Conservation (phyloP, 1,284 basidiomycete genomes). For the Inonotus obliquus region DNA sequence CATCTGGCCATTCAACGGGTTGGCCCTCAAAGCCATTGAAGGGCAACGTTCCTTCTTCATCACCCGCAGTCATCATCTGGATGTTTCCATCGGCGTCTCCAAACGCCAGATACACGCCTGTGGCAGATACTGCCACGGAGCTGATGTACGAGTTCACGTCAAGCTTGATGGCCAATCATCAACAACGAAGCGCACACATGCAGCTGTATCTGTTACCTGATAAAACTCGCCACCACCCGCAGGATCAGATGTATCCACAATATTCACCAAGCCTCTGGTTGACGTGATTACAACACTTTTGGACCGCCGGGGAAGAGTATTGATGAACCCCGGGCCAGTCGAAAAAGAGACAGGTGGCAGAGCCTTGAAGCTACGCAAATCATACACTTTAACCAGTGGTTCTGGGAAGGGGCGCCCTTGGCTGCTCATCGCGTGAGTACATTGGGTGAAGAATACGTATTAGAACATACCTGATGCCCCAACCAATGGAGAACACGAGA, state of each 20-base stretch:
- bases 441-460: conserved; percentile 1
- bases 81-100: conserved; percentile 86
- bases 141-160: conserved; percentile 74
- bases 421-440: conserved; percentile 36
- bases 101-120: conserved; percentile 88
- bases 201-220: conserved; percentile 43
- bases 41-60: conserved; percentile 60
- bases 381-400: conserved; percentile 90
- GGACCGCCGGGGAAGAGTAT: conserved; percentile 75
- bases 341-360: conserved; percentile 85
- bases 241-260: conserved; percentile 78
- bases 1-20: conserved; percentile 82
- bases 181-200: conserved; percentile 12
- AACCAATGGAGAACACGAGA: conserved; percentile 81
- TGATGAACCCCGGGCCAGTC: conserved; percentile 83
- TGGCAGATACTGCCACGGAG: conserved; percentile 79
- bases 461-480: conserved; percentile 68
- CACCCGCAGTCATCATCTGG: conserved; percentile 77
- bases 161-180: conserved; percentile 38
- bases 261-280: conserved; percentile 83
- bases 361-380: conserved; percentile 78
- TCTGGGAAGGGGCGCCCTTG: conserved; percentile 88
- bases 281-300: conserved; percentile 81
- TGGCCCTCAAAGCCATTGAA: conserved; percentile 89
- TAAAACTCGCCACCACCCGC: conserved; percentile 68